Conservation (phyloP, 805 yeast species). For the Wickerhamiella nectarea region DNA sequence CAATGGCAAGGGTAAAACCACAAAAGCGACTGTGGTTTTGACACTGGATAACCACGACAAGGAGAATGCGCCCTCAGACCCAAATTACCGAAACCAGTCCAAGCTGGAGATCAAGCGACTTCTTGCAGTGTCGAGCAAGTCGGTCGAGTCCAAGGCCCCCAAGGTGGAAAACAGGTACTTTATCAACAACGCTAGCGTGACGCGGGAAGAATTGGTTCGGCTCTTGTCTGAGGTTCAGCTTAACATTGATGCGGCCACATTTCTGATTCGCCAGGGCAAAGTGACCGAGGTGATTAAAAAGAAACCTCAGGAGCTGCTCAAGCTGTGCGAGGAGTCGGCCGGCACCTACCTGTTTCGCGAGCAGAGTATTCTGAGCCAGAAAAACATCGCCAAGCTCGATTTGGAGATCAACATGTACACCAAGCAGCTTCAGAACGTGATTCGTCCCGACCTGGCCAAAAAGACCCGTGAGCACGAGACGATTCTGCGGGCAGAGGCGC, state of each 20-base stretch:
- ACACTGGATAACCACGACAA: conserved; percentile 81
- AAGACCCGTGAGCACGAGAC: conserved; percentile 31
- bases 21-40: conserved; percentile 91
- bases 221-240: conserved; percentile 89
- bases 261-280: conserved; percentile 96
- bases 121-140: conserved; percentile 26
- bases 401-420: conserved; percentile 68
- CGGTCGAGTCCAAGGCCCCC: conserved; percentile 24
- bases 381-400: conserved; percentile 85
- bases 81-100: conserved; percentile 44
- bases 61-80: conserved; percentile 69
- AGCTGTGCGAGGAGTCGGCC: conserved; percentile 94
- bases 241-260: conserved; percentile 92
- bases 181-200: conserved; percentile 92
- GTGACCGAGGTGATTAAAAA: conserved; percentile 93
- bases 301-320: conserved; percentile 82
- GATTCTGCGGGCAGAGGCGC: conserved; percentile 40
- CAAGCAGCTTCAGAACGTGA: conserved; percentile 63
- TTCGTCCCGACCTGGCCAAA: conserved; percentile 61
- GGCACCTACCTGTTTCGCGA: conserved; percentile 95
- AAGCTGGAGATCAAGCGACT: conserved; percentile 80
- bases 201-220: conserved; percentile 80
- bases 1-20: conserved; percentile 96
- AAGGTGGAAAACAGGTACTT: conserved; percentile 87
- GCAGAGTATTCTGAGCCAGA: conserved; percentile 78